phyloP scores from a whole-genome alignment of 257 asterid species.

The Eucommia ulmoides region DNA sequence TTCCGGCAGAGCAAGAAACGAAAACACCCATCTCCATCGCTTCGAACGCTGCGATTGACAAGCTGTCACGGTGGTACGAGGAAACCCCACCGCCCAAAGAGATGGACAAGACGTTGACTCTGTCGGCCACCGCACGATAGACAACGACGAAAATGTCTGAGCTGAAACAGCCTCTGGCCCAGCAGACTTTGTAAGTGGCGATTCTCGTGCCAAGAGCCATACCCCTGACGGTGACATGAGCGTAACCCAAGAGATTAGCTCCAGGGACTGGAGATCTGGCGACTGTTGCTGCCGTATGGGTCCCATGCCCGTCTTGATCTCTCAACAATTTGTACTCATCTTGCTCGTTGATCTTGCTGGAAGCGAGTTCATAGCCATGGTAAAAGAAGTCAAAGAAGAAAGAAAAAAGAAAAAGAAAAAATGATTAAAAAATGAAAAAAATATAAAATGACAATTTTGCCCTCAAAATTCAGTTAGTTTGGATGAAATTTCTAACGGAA shows the following conservation, averaged over 20 bases:
- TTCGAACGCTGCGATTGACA: slow-evolving; percentile 50
- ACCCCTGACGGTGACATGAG: slow-evolving; percentile 55
- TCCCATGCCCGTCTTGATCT: slow-evolving; percentile 62
- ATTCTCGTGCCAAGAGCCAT: slow-evolving; percentile 56
- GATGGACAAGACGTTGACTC: slow-evolving; percentile 52
- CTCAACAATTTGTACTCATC: no score
- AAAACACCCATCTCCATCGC: slow-evolving; percentile 66
- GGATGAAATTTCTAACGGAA: no score
- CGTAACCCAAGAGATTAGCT: slow-evolving; percentile 50
- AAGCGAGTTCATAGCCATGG: no score
- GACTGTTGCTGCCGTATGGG: slow-evolving; percentile 60
- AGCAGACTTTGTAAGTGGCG: slow-evolving; percentile 57
- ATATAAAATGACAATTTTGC: no score
- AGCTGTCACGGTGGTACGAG: slow-evolving; percentile 27
- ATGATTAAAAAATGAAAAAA: no score
- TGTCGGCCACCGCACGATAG: slow-evolving; percentile 52
- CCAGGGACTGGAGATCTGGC: slow-evolving; percentile 38
- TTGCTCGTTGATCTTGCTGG: no score
- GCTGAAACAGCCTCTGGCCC: slow-evolving; percentile 39
- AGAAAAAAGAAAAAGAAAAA: no score
- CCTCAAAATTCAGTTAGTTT: no score
- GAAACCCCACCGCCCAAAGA: slow-evolving; percentile 49
- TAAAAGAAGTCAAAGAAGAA: no score
- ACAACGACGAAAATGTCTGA: slow-evolving; percentile 54
- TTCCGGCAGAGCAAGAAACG: slow-evolving; percentile 67